Evolutionary conservation across 306 rosid genomes (phyloP), one percentile per base, ranked within the genome.

Genomic region (Echinosophora koreensis): DNA sequence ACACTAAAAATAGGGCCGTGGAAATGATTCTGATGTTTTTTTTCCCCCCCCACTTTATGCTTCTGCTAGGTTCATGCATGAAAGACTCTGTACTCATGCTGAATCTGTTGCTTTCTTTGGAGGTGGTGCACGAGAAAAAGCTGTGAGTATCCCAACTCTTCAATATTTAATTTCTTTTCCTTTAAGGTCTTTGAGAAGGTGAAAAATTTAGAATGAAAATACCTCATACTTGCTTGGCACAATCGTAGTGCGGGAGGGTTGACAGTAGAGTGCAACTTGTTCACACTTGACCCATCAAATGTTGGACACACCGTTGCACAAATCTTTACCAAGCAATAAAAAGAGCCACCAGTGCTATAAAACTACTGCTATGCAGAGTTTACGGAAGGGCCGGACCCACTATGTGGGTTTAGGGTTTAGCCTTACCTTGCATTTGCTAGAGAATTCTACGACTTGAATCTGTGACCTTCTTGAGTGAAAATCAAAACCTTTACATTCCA

Each of bases 31-130:
- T 78, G 57, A 86, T 68, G 57, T 73, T 79, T 73, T 50, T 66
- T 56, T 22, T 22, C 1, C 1, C 58, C 8, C 1, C 1, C 58
- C 8, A 68, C 17, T 67, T 76, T 47, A 16, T 79, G 65, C 80
- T 8, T 87, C 74, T 74, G 65, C 84, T 79, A 95, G 99, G 96
- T 95, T 92, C 86, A 95, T 95, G 99, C 99, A 95, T 82, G 99
- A 95, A 83, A 90, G 99, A 81, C 88, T 95, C 66, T 88, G 97
- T 70, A 91, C 97, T 65, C 99, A 95, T 88, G 97, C 99, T 50
- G 99, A 95, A 73, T 95, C 99, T 12, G 87, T 95, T 86, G 97
- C 99, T 87, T 95, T 95, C 97, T 95, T 95, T 81, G 99, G 99
- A 39, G 99, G 99, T 27, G 99, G 99, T 83, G 89, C 92, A 81